These are phyloP conservation scores for Scortechinia acanthostroma DNA, from an alignment of 2,329 filamentous ascomycete genomes.

Conservation along the genomic window DNA sequence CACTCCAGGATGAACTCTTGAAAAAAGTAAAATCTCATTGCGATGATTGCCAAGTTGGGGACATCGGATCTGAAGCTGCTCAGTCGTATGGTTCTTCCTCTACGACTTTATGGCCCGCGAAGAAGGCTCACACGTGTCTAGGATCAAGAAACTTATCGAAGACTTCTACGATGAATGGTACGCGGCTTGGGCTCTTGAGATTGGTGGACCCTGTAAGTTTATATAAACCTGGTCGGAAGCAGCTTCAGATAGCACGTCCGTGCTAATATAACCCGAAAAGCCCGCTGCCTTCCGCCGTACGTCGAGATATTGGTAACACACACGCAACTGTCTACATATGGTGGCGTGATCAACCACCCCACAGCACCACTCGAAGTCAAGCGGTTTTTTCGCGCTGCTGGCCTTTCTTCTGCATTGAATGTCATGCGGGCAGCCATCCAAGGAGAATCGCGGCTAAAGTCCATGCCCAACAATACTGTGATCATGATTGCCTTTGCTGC, in stretches of 20 bases:
- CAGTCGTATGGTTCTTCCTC: conserved; percentile 30
- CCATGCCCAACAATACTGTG: conserved; percentile 73
- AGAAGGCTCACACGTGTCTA: conserved; percentile 14
- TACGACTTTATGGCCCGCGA: fast-evolving
- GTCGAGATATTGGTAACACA: conserved; percentile 71
- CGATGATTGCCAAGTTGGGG: conserved; percentile 40
- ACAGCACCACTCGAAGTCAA: conserved; percentile 66
- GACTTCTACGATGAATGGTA: conserved; percentile 62
- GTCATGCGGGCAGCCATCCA: conserved; percentile 70
- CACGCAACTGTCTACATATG: conserved; percentile 68
- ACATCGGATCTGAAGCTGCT: conserved; percentile 41
- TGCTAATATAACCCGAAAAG: conserved; percentile 14
- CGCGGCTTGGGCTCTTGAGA: conserved; percentile 50
- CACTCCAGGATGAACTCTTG: conserved; percentile 42
- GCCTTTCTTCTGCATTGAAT: conserved; percentile 66
- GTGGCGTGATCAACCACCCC: conserved; percentile 68
- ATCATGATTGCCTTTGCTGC: conserved; percentile 75
- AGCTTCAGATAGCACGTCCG: conserved; percentile 6
- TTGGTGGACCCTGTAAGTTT: conserved; percentile 26
- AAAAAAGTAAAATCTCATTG: conserved; percentile 49
- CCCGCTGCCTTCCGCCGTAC: conserved; percentile 58
- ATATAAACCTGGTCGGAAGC: neutral
- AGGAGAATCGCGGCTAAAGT: conserved; percentile 61
- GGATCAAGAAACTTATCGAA: conserved; percentile 52
- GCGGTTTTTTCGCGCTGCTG: conserved; percentile 66